Conservation (phyloP, 768 basidiomycete species). For the Lyophyllum shimeji region DNA sequence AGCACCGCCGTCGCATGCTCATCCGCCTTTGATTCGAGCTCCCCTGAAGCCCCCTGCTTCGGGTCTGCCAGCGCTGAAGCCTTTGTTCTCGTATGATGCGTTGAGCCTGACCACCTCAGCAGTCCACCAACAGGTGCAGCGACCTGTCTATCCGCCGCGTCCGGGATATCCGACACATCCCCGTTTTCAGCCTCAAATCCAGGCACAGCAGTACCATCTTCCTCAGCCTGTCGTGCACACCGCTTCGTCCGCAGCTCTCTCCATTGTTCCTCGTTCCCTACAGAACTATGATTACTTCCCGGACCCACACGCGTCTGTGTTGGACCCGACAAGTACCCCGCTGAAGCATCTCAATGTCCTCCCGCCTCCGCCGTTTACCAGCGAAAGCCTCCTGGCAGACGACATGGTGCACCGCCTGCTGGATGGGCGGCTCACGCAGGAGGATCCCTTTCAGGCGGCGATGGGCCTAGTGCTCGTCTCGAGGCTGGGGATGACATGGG, state of each 20-base stretch:
- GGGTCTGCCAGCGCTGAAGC: constrained; percentile 1
- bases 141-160: neutral
- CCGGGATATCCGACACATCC: neutral
- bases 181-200: neutral
- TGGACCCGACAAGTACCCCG: constrained; percentile 27
- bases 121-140: neutral
- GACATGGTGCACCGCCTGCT: constrained; percentile 31
- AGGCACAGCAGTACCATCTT: neutral
- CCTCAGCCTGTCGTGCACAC: no score
- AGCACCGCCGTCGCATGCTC: neutral
- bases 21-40: neutral
- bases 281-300: no score
- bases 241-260: no score
- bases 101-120: neutral
- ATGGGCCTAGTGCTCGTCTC: constrained; percentile 46
- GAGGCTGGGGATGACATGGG: constrained; percentile 36
- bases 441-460: constrained; percentile 46
- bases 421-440: constrained; percentile 29
- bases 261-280: neutral
- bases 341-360: constrained; percentile 36
- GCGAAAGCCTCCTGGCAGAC: constrained; percentile 17
- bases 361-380: constrained; percentile 18
- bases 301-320: constrained; percentile 6
- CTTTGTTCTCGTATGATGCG: constrained; percentile 4
- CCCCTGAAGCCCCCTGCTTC: neutral